These are phyloP conservation scores for Fraxinus anomala DNA, from an alignment of 257 asterid species.

Conservation along the genomic window DNA sequence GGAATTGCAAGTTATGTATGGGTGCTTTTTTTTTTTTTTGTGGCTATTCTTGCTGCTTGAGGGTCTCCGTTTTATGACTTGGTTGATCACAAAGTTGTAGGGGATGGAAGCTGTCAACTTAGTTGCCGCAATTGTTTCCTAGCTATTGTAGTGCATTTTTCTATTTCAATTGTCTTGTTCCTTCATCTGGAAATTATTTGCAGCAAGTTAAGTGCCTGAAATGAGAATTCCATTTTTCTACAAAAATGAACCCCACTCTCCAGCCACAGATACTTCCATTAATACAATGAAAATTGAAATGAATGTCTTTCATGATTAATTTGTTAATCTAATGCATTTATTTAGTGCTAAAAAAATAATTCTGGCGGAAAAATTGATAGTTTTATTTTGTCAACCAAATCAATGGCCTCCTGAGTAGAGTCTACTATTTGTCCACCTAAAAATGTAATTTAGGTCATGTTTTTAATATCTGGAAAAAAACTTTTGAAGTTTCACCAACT, in stretches of 20 bases:
- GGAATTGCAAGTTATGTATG: too few species aligned
- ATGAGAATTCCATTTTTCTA: too few species aligned
- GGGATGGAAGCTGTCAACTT: constrained; percentile 99
- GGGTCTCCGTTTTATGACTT: constrained; percentile 47
- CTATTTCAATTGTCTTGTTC: constrained; percentile 3
- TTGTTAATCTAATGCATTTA: not conserved
- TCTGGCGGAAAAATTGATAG: not conserved
- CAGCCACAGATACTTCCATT: too few species aligned
- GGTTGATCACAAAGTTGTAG: constrained; percentile 87
- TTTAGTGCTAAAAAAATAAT: not conserved
- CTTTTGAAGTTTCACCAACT: too few species aligned
- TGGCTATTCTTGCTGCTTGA: too few species aligned
- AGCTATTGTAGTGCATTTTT: not conserved
- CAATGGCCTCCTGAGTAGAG: too few species aligned
- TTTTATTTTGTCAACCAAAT: not conserved
- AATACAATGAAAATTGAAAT: not conserved
- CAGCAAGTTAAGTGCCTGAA: constrained; percentile 15
- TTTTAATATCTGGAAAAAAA: too few species aligned
- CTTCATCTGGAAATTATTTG: constrained; percentile 7
- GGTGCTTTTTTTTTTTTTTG: too few species aligned
- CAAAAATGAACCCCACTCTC: too few species aligned
- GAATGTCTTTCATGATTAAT: not conserved
- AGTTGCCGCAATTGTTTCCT: constrained; percentile 22
- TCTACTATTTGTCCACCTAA: too few species aligned
- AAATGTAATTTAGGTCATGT: not conserved